A percentile compares a stretch with the other conserved stretches of the same genome.
These are phyloP conservation scores for Colletotrichum limetticola DNA, from an alignment of 2,329 filamentous ascomycete genomes.

Conservation along the genomic window DNA sequence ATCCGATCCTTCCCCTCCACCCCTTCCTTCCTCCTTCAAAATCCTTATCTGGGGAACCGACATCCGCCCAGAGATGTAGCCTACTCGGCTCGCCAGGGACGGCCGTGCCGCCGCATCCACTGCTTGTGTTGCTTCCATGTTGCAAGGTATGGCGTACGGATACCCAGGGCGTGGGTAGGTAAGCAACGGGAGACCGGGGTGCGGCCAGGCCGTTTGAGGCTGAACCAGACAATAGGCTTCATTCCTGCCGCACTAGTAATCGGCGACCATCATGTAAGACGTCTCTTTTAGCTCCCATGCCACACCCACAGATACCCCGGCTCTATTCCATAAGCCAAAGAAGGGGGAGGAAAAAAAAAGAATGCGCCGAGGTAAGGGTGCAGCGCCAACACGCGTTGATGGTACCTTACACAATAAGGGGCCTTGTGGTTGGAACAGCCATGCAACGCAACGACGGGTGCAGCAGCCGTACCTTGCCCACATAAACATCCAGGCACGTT, in stretches of 20 bases:
- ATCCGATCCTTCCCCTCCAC: background rate
- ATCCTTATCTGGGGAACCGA: background rate
- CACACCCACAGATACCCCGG: too few relatives aligned
- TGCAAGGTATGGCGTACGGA: too few relatives aligned
- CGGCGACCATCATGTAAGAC: conserved; percentile 21
- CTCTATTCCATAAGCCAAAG: too few relatives aligned
- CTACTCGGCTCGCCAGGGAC: background rate
- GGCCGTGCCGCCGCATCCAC: background rate
- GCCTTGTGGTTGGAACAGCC: background rate
- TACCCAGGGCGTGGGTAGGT: too few relatives aligned
- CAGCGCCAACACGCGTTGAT: background rate
- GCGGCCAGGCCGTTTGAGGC: background rate
- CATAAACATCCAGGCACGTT: background rate
- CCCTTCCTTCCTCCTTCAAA: background rate
- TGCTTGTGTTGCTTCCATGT: background rate
- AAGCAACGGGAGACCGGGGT: too few relatives aligned
- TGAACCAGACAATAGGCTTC: background rate
- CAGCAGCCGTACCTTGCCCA: background rate
- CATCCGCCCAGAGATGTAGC: background rate
- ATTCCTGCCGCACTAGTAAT: conserved; percentile 16
- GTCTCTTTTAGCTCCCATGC: background rate
- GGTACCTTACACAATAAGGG: background rate
- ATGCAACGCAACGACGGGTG: background rate
- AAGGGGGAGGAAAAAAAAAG: too few relatives aligned
- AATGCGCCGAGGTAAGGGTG: background rate